Conservation (phyloP, 2,329 filamentous ascomycete genomes). For the Fusarium incarnatum region DNA sequence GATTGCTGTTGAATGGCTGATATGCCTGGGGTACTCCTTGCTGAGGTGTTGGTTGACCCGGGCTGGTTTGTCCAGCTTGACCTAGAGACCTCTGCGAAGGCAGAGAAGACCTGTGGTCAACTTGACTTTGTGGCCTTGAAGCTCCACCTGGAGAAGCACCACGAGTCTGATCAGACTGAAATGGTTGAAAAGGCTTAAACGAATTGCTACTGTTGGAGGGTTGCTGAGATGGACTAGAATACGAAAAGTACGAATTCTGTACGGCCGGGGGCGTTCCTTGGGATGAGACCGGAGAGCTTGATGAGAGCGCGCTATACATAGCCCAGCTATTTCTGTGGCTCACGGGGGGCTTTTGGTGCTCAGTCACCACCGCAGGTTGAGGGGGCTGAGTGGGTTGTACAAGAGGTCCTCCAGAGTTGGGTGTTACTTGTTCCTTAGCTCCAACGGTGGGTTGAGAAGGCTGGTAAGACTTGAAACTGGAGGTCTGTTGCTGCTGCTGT, state of each 20-base stretch:
- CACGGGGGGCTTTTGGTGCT: neutral
- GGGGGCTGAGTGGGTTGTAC: neutral
- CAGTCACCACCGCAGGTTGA: no score
- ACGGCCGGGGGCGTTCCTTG: neutral
- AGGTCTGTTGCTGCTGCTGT: neutral
- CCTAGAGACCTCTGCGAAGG: neutral
- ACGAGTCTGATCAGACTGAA: neutral
- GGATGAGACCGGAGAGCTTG: neutral
- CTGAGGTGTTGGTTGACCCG: neutral
- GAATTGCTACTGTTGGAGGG: neutral
- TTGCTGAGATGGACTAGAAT: neutral
- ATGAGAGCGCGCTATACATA: constrained; percentile 1
- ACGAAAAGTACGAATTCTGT: constrained; percentile 2
- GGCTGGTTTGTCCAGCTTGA: no score
- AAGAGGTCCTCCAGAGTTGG: neutral
- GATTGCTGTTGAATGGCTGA: neutral
- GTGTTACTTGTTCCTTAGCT: neutral
- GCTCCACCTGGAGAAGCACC: no score
- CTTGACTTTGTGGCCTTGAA: neutral
- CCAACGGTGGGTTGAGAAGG: neutral
- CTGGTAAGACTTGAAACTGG: neutral
- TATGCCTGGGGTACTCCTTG: neutral
- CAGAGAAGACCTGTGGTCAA: neutral
- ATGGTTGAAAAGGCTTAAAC: neutral
- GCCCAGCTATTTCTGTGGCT: constrained; percentile 9